A percentile compares a stretch with the other conserved stretches of the same genome.
Evolutionary conservation across 169 alveolate species (phyloP).

Genomic region (Cryptosporidium sp.): DNA sequence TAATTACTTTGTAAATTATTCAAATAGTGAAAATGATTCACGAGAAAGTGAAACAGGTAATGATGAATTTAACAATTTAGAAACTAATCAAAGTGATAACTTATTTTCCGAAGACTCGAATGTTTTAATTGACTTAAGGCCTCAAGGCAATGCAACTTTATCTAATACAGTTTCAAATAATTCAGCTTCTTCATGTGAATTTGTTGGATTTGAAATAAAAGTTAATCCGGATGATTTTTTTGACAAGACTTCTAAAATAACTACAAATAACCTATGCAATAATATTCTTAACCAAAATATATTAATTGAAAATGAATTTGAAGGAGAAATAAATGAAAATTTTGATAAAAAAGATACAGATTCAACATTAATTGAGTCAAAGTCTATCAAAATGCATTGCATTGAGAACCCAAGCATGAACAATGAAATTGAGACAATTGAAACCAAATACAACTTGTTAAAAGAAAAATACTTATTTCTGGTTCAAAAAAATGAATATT

Average conservation of each 20-base stretch:
- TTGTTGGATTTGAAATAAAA: too few relatives aligned
- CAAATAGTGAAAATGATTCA: neutral
- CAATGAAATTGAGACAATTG: conserved; percentile 18
- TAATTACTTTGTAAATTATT: neutral
- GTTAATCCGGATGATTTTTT: neutral
- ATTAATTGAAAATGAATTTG: neutral
- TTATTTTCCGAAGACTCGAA: neutral
- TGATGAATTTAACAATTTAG: neutral
- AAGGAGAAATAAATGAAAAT: neutral
- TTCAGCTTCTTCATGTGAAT: neutral
- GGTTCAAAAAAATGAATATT: conserved; percentile 53
- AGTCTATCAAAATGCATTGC: neutral
- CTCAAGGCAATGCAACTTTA: neutral
- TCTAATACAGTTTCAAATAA: neutral
- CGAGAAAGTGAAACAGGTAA: neutral
- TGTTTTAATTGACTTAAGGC: neutral
- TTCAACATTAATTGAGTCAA: neutral
- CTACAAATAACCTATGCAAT: neutral
- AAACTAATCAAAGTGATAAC: neutral
- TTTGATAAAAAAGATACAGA: neutral
- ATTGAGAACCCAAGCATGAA: neutral
- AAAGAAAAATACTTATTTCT: conserved; percentile 60
- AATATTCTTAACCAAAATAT: neutral
- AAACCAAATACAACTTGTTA: conserved; percentile 6
- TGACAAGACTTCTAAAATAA: neutral